Evolutionary conservation across 495 filamentous ascomycete genomes (phyloP).

Genomic region (Penicillium angulare): DNA sequence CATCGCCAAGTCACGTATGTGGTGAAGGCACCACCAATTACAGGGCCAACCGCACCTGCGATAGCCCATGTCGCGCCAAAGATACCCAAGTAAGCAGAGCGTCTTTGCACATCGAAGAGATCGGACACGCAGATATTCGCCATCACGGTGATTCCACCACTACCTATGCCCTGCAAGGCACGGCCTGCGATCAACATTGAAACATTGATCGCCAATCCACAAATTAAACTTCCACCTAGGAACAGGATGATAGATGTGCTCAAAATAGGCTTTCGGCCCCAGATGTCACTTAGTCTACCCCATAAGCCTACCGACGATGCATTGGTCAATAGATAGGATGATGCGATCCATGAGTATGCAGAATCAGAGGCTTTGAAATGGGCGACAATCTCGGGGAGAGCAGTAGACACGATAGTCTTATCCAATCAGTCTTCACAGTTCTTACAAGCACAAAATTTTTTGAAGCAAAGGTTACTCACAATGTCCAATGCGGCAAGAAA

Average conservation of each 20-base stretch:
- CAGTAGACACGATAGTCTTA: constrained; percentile 55
- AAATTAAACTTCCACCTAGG: constrained; percentile 61
- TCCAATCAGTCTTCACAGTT: too few relatives aligned
- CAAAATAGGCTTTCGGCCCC: constrained; percentile 71
- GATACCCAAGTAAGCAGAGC: neutral
- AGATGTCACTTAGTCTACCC: constrained; percentile 73
- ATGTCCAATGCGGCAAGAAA: constrained; percentile 3
- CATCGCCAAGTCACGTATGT: constrained; percentile 46
- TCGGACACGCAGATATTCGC: constrained; percentile 73
- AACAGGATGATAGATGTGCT: constrained; percentile 63
- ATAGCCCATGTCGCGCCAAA: constrained; percentile 4
- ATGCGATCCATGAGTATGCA: constrained; percentile 56
- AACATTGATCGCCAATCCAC: constrained; percentile 57
- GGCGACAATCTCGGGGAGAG: constrained; percentile 47
- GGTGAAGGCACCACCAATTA: constrained; percentile 50
- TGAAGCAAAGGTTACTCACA: neutral
- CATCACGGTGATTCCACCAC: constrained; percentile 68
- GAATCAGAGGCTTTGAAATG: constrained; percentile 39
- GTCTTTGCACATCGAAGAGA: constrained; percentile 56
- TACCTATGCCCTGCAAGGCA: constrained; percentile 68
- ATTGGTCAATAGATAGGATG: constrained; percentile 39
- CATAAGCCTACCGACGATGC: constrained; percentile 38
- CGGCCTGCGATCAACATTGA: constrained; percentile 67
- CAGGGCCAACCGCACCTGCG: constrained; percentile 29
- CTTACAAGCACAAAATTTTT: too few relatives aligned